These are phyloP conservation scores for Chytriomyces hyalinus DNA, from an alignment of 192 early-diverging fungal genomes.

Conservation along the genomic window DNA sequence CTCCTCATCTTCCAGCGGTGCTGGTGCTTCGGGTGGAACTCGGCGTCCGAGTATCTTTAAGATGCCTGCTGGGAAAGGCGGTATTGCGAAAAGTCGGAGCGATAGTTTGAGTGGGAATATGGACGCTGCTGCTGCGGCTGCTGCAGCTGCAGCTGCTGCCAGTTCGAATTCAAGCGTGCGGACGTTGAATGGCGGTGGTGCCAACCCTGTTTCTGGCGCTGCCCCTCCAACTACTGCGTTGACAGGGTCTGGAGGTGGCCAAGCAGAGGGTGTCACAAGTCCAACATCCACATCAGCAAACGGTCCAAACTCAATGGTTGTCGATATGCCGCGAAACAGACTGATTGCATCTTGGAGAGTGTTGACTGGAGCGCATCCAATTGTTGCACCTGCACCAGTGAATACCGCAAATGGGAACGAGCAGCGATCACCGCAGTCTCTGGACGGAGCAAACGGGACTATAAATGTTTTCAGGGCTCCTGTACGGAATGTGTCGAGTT, in stretches of 20 bases:
- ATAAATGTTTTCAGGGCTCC: constrained; percentile 24
- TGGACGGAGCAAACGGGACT: background rate
- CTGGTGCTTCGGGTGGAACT: background rate
- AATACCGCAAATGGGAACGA: background rate
- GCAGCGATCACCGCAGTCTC: background rate
- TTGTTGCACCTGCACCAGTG: background rate
- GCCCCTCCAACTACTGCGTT: too few species aligned
- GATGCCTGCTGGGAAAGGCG: background rate
- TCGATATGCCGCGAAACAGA: constrained; percentile 6
- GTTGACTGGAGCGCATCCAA: constrained; percentile 26
- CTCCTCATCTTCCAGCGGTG: background rate
- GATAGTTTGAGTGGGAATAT: background rate
- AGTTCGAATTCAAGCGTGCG: background rate
- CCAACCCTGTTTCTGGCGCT: too few species aligned
- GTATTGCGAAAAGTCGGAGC: background rate
- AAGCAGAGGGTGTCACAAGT: background rate
- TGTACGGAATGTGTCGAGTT: constrained; percentile 17
- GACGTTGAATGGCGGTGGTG: background rate
- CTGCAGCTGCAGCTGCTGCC: background rate
- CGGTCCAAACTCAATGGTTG: background rate
- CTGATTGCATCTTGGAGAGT: constrained; percentile 26
- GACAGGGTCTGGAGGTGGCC: too few species aligned
- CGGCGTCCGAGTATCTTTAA: constrained; percentile 13
- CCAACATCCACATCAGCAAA: background rate
- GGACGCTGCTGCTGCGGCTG: background rate